Base-by-base conservation (phyloP, 2,329 filamentous ascomycete species). In the Claviceps purpurea region DNA sequence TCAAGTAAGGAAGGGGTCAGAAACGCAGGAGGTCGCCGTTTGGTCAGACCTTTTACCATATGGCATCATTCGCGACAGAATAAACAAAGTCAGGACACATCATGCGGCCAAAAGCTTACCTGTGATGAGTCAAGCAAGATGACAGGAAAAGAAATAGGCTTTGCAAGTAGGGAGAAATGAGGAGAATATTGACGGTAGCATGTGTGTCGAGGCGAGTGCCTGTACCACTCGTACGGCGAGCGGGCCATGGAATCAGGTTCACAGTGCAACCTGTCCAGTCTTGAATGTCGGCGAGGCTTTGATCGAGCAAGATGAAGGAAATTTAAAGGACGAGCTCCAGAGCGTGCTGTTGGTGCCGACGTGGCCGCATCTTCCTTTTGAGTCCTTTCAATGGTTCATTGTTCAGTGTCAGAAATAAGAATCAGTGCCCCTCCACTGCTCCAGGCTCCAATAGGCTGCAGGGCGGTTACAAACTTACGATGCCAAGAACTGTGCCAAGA, bases 21-120 rank as follows among this genome's bases (percentile, higher is more conserved):
- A 65, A 64, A 69, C 76, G 74, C 76, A 71, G 73, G 64, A 64
- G 66, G 65, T 62, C 66, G 66, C 67, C 62, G 62, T 65, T 69
- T 67, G 66, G 73, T 82, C 77, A 70, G 78, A 78, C 78, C 78
- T 81, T 82, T 82, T 82, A 81, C 78, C 78, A 78, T 66, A 56
- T 50, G 62, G 73, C 76, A 81, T 81, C 78, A 77, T 73, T 62
- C 59, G 62, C 65, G 47, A 55, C 34, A 44, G 51, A 16, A 22
- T 39, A 11, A 47, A 26, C 16, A 18, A 46, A 39, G 16, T 49
- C 3, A 18, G 37, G 16, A 41, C 34, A 44, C 38, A 34, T 13
- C n/a, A 20, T 22, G 22, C 11, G 20, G 2, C 5, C 26, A n/a
- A 22, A 13, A 34, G 24, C 50, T 51, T 34, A 51, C 50, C 24